Conservation (phyloP, 345 rosid genomes). For the Raphanus sativus region DNA sequence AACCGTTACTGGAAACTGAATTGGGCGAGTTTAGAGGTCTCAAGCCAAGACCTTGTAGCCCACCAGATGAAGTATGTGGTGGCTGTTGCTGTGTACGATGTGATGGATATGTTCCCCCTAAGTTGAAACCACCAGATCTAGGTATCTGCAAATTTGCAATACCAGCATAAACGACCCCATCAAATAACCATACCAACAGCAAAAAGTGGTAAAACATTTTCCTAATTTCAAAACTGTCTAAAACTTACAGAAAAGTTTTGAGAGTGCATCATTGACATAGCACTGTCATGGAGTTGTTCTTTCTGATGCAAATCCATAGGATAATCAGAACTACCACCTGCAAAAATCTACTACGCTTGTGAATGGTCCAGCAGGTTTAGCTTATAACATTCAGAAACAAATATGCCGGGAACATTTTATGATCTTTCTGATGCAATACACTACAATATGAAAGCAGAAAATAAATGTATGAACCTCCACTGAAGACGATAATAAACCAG, state of each 20-base stretch:
- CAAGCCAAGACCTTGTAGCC: slow-evolving; percentile 81
- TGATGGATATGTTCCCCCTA: slow-evolving; percentile 79
- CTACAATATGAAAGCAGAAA: not conserved
- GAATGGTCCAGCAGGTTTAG: slow-evolving; percentile 35
- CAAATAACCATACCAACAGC: not conserved
- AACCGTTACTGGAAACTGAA: slow-evolving; percentile 65
- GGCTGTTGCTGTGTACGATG: slow-evolving; percentile 92
- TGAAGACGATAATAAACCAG: slow-evolving; percentile 23
- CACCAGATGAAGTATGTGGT: slow-evolving; percentile 79
- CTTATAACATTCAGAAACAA: slow-evolving; percentile 17
- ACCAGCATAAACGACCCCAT: slow-evolving; percentile 10
- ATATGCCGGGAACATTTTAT: not conserved
- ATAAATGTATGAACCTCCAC: not conserved
- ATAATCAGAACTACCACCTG: slow-evolving; percentile 97
- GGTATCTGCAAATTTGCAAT: slow-evolving; percentile 61
- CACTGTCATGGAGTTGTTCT: slow-evolving; percentile 90
- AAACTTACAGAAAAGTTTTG: slow-evolving; percentile 90
- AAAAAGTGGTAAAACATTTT: not conserved
- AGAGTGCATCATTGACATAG: slow-evolving; percentile 95
- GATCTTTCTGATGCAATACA: slow-evolving; percentile 24
- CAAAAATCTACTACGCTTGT: slow-evolving; percentile 45
- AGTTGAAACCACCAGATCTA: slow-evolving; percentile 85
- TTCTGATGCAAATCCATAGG: slow-evolving; percentile 91
- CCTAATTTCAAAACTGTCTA: slow-evolving; percentile 6
- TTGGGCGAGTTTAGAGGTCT: slow-evolving; percentile 84